Conservation (phyloP, 2,329 filamentous ascomycete species). For the Fusarium beomiforme region DNA sequence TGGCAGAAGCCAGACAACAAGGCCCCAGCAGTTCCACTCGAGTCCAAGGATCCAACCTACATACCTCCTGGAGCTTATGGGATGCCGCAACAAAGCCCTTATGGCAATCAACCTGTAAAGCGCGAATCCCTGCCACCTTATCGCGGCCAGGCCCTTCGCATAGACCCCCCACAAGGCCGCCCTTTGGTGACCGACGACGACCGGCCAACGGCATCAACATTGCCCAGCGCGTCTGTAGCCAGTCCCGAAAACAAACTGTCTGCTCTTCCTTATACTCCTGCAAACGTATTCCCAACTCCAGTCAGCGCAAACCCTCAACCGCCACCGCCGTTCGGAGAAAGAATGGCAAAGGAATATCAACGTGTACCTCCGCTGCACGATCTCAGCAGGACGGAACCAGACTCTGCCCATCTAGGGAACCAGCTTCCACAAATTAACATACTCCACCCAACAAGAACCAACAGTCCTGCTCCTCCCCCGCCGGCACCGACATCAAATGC, state of each 20-base stretch:
- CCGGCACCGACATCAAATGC: constrained; percentile 55
- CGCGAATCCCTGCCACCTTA: constrained; percentile 68
- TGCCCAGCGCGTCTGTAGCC: constrained; percentile 65
- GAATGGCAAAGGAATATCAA: constrained; percentile 67
- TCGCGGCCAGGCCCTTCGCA: constrained; percentile 69
- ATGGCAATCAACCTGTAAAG: constrained; percentile 55
- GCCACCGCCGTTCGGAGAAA: constrained; percentile 57
- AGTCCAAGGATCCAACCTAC: constrained; percentile 81
- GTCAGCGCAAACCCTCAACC: constrained; percentile 65
- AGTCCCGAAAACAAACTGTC: constrained; percentile 73
- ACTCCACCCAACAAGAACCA: constrained; percentile 61
- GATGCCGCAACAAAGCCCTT: constrained; percentile 62
- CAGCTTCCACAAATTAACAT: constrained; percentile 68
- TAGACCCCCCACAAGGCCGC: constrained; percentile 70
- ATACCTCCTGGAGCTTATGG: constrained; percentile 70
- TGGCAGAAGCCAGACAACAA: constrained; percentile 83
- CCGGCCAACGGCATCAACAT: constrained; percentile 66
- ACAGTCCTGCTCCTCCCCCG: constrained; percentile 55
- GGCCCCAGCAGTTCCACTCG: constrained; percentile 75
- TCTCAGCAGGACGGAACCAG: constrained; percentile 64
- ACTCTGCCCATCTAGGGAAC: constrained; percentile 61
- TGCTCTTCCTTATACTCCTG: constrained; percentile 63
- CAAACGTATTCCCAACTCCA: constrained; percentile 69
- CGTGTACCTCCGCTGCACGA: constrained; percentile 71
- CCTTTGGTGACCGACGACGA: constrained; percentile 67